These are phyloP conservation scores for Colletotrichum cordylinicola DNA, from an alignment of 2,329 filamentous ascomycete genomes.

Conservation along the genomic window DNA sequence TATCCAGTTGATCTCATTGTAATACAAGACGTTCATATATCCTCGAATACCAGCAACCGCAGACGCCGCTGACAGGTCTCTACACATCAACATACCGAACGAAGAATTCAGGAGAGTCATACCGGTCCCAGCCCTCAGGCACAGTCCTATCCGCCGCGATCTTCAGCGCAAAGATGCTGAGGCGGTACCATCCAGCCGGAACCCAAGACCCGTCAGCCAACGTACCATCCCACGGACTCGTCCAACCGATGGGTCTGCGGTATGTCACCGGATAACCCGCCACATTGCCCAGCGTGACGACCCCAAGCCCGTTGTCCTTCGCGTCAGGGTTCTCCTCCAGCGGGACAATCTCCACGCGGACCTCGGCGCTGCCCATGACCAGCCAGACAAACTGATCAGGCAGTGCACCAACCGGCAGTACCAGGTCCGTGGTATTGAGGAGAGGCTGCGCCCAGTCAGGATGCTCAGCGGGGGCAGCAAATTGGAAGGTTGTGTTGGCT, in stretches of 20 bases:
- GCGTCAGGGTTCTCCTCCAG: background rate
- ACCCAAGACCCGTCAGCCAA: constrained; percentile 53
- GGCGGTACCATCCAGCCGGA: constrained; percentile 53
- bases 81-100: constrained; percentile 43
- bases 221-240: constrained; percentile 48
- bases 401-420: background rate
- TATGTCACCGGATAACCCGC: constrained; percentile 4
- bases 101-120: constrained; percentile 45
- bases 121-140: constrained; percentile 26
- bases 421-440: background rate
- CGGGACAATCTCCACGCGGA: constrained; percentile 14
- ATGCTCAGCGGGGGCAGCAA: background rate
- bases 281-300: constrained; percentile 1
- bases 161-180: constrained; percentile 32
- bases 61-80: background rate
- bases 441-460: background rate
- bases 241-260: background rate
- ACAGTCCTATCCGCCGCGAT: constrained; percentile 16
- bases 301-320: constrained; percentile 7
- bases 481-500: constrained; percentile 10
- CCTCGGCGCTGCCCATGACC: constrained; percentile 21
- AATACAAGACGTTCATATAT: background rate
- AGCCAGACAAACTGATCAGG: constrained; percentile 14
- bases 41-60: background rate
- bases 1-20: background rate